Evolutionary conservation across 495 filamentous ascomycete species (phyloP).

Genomic region (Hypoxylon fragiforme): DNA sequence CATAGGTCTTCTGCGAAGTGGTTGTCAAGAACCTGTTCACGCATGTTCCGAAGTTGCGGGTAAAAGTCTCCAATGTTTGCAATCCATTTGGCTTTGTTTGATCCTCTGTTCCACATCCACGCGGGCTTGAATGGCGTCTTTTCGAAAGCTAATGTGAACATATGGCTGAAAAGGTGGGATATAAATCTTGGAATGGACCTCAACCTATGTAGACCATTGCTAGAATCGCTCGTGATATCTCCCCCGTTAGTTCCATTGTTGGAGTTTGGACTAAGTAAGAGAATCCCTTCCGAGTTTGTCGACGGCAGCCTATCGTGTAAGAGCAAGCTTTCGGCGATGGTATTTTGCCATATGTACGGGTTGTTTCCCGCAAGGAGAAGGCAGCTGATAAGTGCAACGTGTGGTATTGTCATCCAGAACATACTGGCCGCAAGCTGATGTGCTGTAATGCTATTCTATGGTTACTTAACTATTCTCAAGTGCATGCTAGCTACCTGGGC

Average conservation of each 20-base stretch:
- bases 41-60: background rate
- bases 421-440: constrained; percentile 46
- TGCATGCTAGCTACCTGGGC: too few species aligned
- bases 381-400: constrained; percentile 35
- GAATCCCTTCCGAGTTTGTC: too few species aligned
- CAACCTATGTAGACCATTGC: background rate
- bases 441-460: constrained; percentile 43
- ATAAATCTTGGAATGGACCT: background rate
- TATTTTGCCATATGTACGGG: constrained; percentile 21
- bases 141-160: constrained; percentile 14
- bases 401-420: constrained; percentile 39
- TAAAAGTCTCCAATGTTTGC: constrained; percentile 7
- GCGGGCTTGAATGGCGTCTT: constrained; percentile 11
- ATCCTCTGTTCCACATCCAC: constrained; percentile 27
- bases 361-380: constrained; percentile 40
- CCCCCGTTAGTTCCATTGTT: too few species aligned
- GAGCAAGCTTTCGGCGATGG: background rate
- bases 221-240: too few species aligned
- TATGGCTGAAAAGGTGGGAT: constrained; percentile 15
- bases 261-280: too few species aligned
- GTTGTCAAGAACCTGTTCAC: background rate
- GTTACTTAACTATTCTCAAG: too few species aligned
- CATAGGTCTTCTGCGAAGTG: background rate
- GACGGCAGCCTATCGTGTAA: too few species aligned
- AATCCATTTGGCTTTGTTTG: constrained; percentile 20